Percentiles rank a stretch among this genome's conserved stretches.
Conservation (phyloP, 352 stramenopile species). For the Globisporangium canariense region DNA sequence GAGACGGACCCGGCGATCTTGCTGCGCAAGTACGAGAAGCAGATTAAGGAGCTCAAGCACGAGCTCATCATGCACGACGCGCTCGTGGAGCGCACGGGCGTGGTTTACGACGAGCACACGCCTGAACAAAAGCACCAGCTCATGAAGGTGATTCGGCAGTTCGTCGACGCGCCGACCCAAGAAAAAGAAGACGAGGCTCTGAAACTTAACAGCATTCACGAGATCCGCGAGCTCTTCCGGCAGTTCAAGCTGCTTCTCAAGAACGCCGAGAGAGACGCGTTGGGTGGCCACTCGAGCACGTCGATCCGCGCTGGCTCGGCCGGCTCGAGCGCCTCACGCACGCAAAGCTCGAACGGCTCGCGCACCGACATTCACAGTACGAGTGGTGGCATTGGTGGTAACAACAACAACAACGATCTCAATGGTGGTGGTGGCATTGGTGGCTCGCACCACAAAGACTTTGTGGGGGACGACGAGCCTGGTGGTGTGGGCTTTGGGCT, state of each 20-base stretch:
- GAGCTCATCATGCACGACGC: constrained; percentile 94
- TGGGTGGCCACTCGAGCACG: constrained; percentile 15
- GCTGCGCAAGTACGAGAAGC: constrained; percentile 88
- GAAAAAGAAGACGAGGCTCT: constrained; percentile 81
- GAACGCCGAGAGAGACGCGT: constrained; percentile 34
- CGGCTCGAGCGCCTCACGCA: constrained; percentile 45
- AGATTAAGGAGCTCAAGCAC: constrained; percentile 92
- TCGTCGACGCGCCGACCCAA: constrained; percentile 56
- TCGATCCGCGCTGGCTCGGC: constrained; percentile 43
- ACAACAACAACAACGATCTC: constrained; percentile 16
- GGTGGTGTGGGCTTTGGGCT: constrained; percentile 53
- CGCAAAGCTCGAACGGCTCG: constrained; percentile 47
- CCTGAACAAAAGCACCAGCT: constrained; percentile 88
- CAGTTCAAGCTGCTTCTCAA: constrained; percentile 89
- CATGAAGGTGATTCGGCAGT: constrained; percentile 64
- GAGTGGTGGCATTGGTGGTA: constrained; percentile 12
- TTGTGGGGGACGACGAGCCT: constrained; percentile 62
- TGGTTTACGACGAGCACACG: constrained; percentile 89
- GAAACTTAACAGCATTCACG: constrained; percentile 78
- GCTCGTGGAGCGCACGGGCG: constrained; percentile 80
- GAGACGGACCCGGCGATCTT: constrained; percentile 84
- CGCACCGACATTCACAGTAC: constrained; percentile 33
- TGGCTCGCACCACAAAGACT: constrained; percentile 23
- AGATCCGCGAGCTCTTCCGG: constrained; percentile 91
- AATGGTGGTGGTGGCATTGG: constrained; percentile 1